Evolutionary conservation across 331 rosid species (phyloP).

Genomic region (Quercus phellos): DNA sequence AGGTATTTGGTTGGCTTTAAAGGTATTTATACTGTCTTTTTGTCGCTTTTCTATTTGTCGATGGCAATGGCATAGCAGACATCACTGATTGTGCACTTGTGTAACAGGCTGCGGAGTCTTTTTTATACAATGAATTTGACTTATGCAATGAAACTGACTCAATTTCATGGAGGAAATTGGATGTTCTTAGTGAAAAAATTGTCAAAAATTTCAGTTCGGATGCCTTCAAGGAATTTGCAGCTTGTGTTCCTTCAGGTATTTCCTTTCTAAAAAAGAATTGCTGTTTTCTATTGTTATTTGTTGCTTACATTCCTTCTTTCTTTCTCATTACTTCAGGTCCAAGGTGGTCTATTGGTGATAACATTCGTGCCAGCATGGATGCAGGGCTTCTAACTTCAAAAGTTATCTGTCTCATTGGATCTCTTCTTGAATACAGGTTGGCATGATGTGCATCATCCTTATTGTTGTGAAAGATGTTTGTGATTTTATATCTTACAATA

Average conservation of each 20-base stretch:
- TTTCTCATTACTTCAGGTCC: conserved; percentile 31
- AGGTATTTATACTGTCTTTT: conserved; percentile 41
- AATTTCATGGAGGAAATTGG: conserved; percentile 35
- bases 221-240: conserved; percentile 27
- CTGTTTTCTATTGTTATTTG: background rate
- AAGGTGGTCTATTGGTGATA: conserved; percentile 40
- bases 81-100: conserved; percentile 9
- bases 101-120: conserved; percentile 65
- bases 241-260: conserved; percentile 45
- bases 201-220: conserved; percentile 45
- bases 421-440: conserved; percentile 79
- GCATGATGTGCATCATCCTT: conserved; percentile 5
- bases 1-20: conserved; percentile 66
- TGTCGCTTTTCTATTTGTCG: conserved; percentile 12
- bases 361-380: conserved; percentile 24
- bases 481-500: background rate
- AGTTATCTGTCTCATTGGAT: conserved; percentile 61
- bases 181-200: conserved; percentile 38
- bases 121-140: conserved; percentile 34
- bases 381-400: conserved; percentile 53
- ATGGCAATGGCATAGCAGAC: conserved; percentile 16
- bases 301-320: background rate
- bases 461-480: conserved; percentile 10
- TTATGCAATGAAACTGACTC: conserved; percentile 31
- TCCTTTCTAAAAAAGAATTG: conserved; percentile 13